Evolutionary conservation across 805 yeast genomes (phyloP).

Genomic region (Yarrowia sp.): DNA sequence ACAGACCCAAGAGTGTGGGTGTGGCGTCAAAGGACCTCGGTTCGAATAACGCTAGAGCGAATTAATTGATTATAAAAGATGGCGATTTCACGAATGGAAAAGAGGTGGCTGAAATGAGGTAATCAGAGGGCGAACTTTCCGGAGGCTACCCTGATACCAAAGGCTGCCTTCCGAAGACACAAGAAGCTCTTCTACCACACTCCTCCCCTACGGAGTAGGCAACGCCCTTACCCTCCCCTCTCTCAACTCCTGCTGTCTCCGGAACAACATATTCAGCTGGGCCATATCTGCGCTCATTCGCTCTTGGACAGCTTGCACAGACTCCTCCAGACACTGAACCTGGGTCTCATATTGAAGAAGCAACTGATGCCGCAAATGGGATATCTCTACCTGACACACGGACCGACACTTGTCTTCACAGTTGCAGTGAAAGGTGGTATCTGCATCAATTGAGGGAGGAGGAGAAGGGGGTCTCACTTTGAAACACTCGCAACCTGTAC

Average conservation of each 20-base stretch:
- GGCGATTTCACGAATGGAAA: not conserved
- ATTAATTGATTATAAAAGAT: slow-evolving; percentile 7
- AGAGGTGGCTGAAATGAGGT: no score
- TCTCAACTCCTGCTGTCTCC: not conserved
- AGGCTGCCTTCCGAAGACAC: no score
- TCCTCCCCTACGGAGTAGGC: not conserved
- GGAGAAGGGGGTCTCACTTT: not conserved
- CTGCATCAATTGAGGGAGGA: not conserved
- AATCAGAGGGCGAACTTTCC: no score
- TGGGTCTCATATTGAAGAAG: not conserved
- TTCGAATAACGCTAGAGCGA: not conserved
- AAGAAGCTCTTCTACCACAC: no score
- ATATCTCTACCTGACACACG: slow-evolving; percentile 1
- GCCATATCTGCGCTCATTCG: slow-evolving; percentile 1
- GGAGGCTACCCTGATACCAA: no score
- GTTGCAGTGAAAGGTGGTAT: slow-evolving; percentile 1
- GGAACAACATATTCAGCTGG: not conserved
- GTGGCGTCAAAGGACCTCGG: slow-evolving; percentile 18
- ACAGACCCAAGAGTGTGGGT: not conserved
- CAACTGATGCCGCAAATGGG: not conserved
- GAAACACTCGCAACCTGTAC: not conserved
- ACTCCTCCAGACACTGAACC: not conserved
- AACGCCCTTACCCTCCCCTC: not conserved
- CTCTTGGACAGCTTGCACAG: not conserved
- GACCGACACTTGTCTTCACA: slow-evolving; percentile 14